Conservation (phyloP, 495 filamentous ascomycete genomes). For the Parathielavia hyrcaniae region DNA sequence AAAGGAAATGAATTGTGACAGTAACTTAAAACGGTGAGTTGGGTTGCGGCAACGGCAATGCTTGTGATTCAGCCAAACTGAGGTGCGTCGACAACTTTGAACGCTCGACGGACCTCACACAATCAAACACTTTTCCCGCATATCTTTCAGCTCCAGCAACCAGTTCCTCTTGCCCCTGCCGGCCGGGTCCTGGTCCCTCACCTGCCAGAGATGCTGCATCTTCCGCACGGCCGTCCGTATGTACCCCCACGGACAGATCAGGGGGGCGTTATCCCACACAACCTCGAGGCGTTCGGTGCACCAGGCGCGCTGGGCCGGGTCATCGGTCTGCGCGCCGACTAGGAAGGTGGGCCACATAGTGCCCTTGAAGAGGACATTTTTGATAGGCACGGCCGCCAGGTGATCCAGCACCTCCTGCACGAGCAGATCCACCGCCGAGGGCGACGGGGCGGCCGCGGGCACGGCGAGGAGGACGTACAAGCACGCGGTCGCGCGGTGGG, state of each 20-base stretch:
- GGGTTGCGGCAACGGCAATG: too few species aligned
- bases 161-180: constrained; percentile 27
- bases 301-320: constrained; percentile 30
- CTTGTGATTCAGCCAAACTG: background rate
- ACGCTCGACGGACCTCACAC: constrained; percentile 27
- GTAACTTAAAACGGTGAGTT: too few species aligned
- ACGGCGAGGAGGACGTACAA: constrained; percentile 35
- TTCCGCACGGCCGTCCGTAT: constrained; percentile 40
- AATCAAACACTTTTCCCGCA: constrained; percentile 37
- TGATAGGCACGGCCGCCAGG: constrained; percentile 41
- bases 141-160: constrained; percentile 33
- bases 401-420: constrained; percentile 40
- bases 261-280: constrained; percentile 29
- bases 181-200: constrained; percentile 25
- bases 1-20: too few species aligned
- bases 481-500: constrained; percentile 43
- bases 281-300: constrained; percentile 35
- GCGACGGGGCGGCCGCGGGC: constrained; percentile 22
- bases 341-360: constrained; percentile 55
- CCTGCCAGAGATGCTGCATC: constrained; percentile 37
- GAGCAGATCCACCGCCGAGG: constrained; percentile 21
- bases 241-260: constrained; percentile 43
- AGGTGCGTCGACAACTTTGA: background rate
- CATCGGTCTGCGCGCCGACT: constrained; percentile 46
- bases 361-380: constrained; percentile 48